Base-by-base conservation (phyloP, 1,284 basidiomycete species). In the Apiotrichum gracile region DNA sequence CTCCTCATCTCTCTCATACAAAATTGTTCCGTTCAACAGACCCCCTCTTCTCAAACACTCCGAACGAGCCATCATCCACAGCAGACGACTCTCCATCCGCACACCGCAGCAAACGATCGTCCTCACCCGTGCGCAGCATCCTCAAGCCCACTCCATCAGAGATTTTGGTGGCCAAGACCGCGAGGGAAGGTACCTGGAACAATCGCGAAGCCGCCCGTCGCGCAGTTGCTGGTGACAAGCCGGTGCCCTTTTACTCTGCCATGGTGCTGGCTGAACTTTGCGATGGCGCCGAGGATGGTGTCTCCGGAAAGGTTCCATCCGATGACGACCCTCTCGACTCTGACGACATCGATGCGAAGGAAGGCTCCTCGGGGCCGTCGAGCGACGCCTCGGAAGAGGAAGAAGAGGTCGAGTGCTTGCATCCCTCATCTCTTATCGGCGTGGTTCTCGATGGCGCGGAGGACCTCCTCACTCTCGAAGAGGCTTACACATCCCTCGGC, bases 401-500 rank as follows among this genome's bases (percentile, higher is more conserved):
- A 34, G 61, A 64, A 39, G 49, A 51, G 40, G 58, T 64, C n/a
- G 69, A 67, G 53, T 62, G 62, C n/a, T 43, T 69, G 31, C 60
- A 66, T 19, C 67, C 65, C 0, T 41, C 55, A 1, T 69, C 68
- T 4, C 61, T 73, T 16, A 58, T 73, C 37, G 49, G 54, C 39
- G 67, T 71, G 50, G 67, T 73, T 37, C 61, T 73, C 14, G 61
- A 69, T 12, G 70, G 70, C 1, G 61, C 70, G 3, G 69, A 70
- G 45, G 68, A 73, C 48, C 69, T 73, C 13, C 55, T 73, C 21
- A 72, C 70, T 1, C 55, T 73, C 29, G 72, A 73, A 52, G 72
- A 73, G 58, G 69, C 72, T 8, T 73, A 72, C 56, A 62, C 44
- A 22, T 66, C 66, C 2, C 61, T 73, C 14, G 60, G 58, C 0